Evolutionary conservation across 306 rosid species (phyloP), one percentile per base, ranked within the genome.

Genomic region (Vigna mungo): DNA sequence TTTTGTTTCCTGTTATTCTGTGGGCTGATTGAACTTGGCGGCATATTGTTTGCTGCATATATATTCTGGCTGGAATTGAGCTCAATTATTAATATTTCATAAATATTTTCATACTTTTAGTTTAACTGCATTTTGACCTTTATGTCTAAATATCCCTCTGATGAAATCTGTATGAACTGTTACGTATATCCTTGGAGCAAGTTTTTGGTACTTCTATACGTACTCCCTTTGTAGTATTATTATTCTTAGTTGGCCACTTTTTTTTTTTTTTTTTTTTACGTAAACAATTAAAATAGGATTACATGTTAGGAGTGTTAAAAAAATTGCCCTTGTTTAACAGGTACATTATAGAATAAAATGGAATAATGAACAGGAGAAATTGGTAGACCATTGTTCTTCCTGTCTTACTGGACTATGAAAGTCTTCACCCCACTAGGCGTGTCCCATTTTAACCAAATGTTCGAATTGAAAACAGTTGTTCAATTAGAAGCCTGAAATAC

Each of bases 291-390:
- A 11, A 21, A 56, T 21, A 5, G 20, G 65, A 6, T 27, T 14
- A 14, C 41, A 59, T 59, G 41, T 59, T 27, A 59, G 20, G 4
- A 25, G 37, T 58, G n/a, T 5, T 56, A 56, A 55, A 55, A n/a
- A 7, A n/a, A 0, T n/a, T 25, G 14, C 7, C 32, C 30, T 18
- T 14, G 21, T 49, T 37, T 37, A 32, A 61, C 58, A 17, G 9
- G 47, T 54, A 60, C 17, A 6, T 5, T 55, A 30, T 30, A 30
- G 34, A 30, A 55, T 20, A 55, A 13, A 79, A 17, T 52, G 53
- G 60, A 75, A 59, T 37, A 27, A 48, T 34, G 46, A 59, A n/a
- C 20, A 53, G 48, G 23, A 71, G 39, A 49, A 63, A 43, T 81
- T 67, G 44, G 43, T 53, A 8, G 46, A 51, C 39, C 41, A 27